A percentile compares a stretch with the other conserved stretches of the same genome.
Conservation (phyloP, 306 rosid genomes). For the Lathyrus tuberosus region DNA sequence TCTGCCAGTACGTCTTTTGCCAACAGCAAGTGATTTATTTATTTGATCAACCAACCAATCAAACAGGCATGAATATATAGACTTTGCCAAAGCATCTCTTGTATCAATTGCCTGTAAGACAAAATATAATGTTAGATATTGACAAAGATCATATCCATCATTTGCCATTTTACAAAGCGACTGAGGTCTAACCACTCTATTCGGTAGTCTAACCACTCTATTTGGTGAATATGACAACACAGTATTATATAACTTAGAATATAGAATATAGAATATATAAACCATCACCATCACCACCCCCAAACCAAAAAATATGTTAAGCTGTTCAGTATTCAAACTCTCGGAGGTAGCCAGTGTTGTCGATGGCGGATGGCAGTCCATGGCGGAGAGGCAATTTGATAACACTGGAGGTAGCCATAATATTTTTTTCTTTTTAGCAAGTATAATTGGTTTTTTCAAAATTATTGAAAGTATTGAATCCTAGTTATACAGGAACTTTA, state of each 20-base stretch:
- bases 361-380: no score
- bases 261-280: conserved; percentile 1
- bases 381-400: no score
- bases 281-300: background rate
- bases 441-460: background rate
- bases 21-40: conserved; percentile 90
- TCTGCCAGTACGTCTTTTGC: conserved; percentile 94
- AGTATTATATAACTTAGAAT: conserved; percentile 2
- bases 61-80: conserved; percentile 87
- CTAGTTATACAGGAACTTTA: background rate
- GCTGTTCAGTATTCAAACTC: conserved; percentile 7
- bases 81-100: conserved; percentile 98
- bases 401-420: conserved; percentile 2
- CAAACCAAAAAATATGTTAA: background rate
- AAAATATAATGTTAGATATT: conserved; percentile 18
- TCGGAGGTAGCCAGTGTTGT: no score
- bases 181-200: conserved; percentile 7
- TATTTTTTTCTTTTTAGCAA: background rate
- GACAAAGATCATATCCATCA: conserved; percentile 12
- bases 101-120: conserved; percentile 77
- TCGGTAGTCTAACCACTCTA: conserved; percentile 6
- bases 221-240: background rate
- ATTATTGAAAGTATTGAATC: conserved; percentile 1
- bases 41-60: conserved; percentile 98
- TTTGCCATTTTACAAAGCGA: conserved; percentile 19